Evolutionary conservation across 805 yeast species (phyloP).

Genomic region (Starmerella gropengiesseri): DNA sequence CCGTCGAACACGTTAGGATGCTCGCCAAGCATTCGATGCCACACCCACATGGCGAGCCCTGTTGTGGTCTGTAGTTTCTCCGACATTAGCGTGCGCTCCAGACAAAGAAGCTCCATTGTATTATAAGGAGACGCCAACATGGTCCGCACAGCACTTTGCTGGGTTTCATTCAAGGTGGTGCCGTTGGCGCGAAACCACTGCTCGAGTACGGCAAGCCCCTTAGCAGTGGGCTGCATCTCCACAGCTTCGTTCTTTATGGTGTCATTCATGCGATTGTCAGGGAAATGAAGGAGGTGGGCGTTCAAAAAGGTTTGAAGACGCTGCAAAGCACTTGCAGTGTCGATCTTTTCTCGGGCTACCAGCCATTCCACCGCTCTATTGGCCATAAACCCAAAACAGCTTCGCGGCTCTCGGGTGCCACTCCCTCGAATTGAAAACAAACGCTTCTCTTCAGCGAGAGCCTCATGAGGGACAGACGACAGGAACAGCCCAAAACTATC

Average conservation of each 20-base stretch:
- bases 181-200: constrained; percentile 51
- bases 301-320: constrained; percentile 3
- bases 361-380: neutral
- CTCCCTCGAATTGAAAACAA: neutral
- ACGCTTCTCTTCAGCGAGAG: neutral
- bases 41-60: constrained; percentile 53
- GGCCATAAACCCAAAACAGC: neutral
- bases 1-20: constrained; percentile 55
- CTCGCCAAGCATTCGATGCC: constrained; percentile 52
- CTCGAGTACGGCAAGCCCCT: constrained; percentile 66
- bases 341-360: neutral
- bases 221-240: constrained; percentile 74
- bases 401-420: constrained; percentile 1
- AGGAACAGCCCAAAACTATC: too few relatives aligned
- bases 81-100: constrained; percentile 52
- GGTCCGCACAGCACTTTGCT: constrained; percentile 22
- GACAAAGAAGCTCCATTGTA: constrained; percentile 56
- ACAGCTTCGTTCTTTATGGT: neutral
- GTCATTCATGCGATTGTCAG: constrained; percentile 5
- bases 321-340: neutral
- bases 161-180: constrained; percentile 32
- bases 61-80: constrained; percentile 50
- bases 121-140: constrained; percentile 51
- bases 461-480: too few relatives aligned
- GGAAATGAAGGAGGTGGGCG: constrained; percentile 12